Percentiles rank a stretch among this genome's conserved stretches.
Conservation (phyloP, 257 asterid species). For the Craterostigma plantagineum region DNA sequence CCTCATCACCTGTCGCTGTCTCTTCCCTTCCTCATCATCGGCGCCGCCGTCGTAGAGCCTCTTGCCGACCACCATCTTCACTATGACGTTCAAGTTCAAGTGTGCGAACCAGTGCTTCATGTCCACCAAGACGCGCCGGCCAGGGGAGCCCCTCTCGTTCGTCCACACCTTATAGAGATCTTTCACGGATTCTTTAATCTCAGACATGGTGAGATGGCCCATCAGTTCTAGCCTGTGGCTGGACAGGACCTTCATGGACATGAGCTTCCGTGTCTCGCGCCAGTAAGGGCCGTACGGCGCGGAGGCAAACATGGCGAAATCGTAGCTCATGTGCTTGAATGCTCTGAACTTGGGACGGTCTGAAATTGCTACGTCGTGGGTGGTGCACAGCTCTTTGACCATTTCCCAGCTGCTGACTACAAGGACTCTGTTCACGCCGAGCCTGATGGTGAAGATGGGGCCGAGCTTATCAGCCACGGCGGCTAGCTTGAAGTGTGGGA, state of each 20-base stretch:
- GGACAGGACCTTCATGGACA: constrained; percentile 14
- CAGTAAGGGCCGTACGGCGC: constrained; percentile 16
- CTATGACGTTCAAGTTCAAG: too few relatives aligned
- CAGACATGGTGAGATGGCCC: not conserved
- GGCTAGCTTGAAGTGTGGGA: constrained; percentile 10
- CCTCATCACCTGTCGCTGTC: not conserved
- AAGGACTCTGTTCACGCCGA: constrained; percentile 16
- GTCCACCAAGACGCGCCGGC: too few relatives aligned
- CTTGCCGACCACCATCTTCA: too few relatives aligned
- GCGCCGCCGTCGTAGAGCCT: too few relatives aligned
- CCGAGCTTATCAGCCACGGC: constrained; percentile 15
- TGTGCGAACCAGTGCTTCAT: too few relatives aligned
- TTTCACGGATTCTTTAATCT: not conserved
- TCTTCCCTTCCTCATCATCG: not conserved
- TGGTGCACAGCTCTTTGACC: constrained; percentile 21
- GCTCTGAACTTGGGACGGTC: constrained; percentile 12
- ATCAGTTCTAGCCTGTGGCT: not conserved
- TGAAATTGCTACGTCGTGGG: constrained; percentile 11
- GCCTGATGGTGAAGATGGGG: constrained; percentile 18
- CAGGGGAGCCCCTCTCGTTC: too few relatives aligned
- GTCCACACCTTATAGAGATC: too few relatives aligned
- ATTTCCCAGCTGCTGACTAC: constrained; percentile 17
- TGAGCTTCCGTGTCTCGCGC: constrained; percentile 16
- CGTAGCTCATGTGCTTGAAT: constrained; percentile 8
- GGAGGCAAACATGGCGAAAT: constrained; percentile 18